A percentile compares a stretch with the other conserved stretches of the same genome.
phyloP scores from a whole-genome alignment of 768 basidiomycete species.

The Rhizopogon vinicolor region DNA sequence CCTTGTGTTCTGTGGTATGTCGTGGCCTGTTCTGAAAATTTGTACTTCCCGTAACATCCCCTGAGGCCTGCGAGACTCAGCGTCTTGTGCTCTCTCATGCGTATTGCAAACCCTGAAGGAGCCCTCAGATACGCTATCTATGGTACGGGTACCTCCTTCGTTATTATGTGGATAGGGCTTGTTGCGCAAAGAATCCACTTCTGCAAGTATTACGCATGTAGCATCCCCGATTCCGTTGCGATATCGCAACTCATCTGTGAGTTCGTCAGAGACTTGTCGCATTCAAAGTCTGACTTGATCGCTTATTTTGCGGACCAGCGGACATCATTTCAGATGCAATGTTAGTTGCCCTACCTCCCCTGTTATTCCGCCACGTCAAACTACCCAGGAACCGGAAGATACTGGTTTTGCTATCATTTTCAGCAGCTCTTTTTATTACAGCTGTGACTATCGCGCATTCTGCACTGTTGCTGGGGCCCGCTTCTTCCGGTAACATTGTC shows the following conservation, averaged over 20 bases:
- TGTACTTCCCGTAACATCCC: neutral
- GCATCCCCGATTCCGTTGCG: neutral
- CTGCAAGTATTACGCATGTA: slow-evolving; percentile 4
- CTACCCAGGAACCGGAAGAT: slow-evolving; percentile 12
- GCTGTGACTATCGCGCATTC: slow-evolving; percentile 13
- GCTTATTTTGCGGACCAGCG: slow-evolving; percentile 1
- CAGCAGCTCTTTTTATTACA: slow-evolving; percentile 16
- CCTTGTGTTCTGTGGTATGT: slow-evolving; percentile 16
- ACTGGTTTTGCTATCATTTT: slow-evolving; percentile 15
- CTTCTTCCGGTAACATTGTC: slow-evolving; percentile 13
- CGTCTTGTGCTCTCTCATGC: slow-evolving; percentile 20
- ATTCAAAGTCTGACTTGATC: neutral
- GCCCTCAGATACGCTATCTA: slow-evolving; percentile 2
- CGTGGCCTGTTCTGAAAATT: neutral
- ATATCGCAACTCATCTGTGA: slow-evolving; percentile 19
- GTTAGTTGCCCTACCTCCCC: slow-evolving; percentile 16
- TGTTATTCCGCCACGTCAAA: slow-evolving; percentile 11
- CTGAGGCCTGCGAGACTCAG: slow-evolving; percentile 20
- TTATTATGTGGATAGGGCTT: slow-evolving; percentile 18
- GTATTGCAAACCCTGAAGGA: slow-evolving; percentile 7
- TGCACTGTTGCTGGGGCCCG: slow-evolving; percentile 1
- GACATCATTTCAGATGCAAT: slow-evolving; percentile 17
- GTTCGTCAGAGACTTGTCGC: neutral
- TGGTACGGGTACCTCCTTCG: slow-evolving; percentile 10
- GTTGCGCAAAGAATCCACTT: slow-evolving; percentile 13